Evolutionary conservation across 2,329 filamentous ascomycete genomes (phyloP).

Genomic region (Pseudocercospora fijiensis): DNA sequence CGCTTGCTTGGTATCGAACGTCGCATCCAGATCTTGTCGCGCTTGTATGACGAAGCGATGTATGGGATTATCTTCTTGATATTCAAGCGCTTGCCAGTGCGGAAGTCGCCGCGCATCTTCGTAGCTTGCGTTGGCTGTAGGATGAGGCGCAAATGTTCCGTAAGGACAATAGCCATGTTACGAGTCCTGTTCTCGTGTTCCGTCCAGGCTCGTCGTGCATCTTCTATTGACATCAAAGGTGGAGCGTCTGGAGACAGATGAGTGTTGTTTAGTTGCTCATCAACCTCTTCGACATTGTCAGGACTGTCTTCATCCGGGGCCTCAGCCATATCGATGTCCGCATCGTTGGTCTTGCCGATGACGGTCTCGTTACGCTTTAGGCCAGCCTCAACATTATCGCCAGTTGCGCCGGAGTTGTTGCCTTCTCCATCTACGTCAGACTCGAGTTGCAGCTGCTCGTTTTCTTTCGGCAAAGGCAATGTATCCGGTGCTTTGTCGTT

Average conservation of each 20-base stretch:
- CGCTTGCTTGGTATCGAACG: conserved; percentile 88
- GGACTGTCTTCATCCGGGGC: conserved; percentile 38
- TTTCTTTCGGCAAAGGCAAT: conserved; percentile 30
- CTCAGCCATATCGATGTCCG: conserved; percentile 44
- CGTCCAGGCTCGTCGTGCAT: conserved; percentile 76
- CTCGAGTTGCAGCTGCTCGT: conserved; percentile 35
- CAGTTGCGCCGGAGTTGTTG: conserved; percentile 17
- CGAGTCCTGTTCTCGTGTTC: conserved; percentile 82
- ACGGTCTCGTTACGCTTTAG: conserved; percentile 41
- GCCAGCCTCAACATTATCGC: conserved; percentile 17
- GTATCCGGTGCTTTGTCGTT: conserved; percentile 34
- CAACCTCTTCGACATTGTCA: conserved; percentile 45
- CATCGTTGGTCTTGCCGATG: conserved; percentile 46
- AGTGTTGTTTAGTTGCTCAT: conserved; percentile 68
- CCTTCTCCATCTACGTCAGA: conserved; percentile 43
- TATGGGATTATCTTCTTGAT: conserved; percentile 99
- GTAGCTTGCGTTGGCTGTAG: conserved; percentile 91
- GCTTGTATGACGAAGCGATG: conserved; percentile 96
- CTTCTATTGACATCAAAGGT: conserved; percentile 39
- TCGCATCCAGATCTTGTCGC: conserved; percentile 99
- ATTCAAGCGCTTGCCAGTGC: conserved; percentile 95
- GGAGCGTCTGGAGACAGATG: conserved; percentile 54
- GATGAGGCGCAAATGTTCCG: conserved; percentile 92
- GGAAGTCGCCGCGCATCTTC: conserved; percentile 93
- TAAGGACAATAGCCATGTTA: conserved; percentile 80